Percentiles rank a stretch among this genome's conserved stretches.
Conservation (phyloP, 2,329 filamentous ascomycete genomes). For the Fusarium sp. region DNA sequence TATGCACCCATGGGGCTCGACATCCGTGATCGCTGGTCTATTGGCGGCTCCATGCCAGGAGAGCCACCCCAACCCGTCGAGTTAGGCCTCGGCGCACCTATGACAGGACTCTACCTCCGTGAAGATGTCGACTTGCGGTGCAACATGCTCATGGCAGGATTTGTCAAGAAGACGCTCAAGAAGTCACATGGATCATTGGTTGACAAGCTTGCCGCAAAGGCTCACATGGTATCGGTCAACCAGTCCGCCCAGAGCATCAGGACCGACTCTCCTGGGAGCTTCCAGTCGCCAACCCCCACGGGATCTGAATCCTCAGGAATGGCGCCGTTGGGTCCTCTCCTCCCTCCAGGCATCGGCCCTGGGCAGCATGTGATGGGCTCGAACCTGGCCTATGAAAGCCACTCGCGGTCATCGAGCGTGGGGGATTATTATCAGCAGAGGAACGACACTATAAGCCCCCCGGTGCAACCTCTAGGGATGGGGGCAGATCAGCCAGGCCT, state of each 20-base stretch:
- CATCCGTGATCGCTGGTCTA: conserved; percentile 81
- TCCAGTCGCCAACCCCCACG: conserved; percentile 30
- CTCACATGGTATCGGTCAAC: conserved; percentile 29
- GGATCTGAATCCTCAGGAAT: conserved; percentile 25
- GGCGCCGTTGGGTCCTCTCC: conserved; percentile 26
- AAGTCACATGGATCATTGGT: conserved; percentile 80
- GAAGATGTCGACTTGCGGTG: conserved; percentile 87
- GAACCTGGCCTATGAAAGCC: conserved; percentile 11
- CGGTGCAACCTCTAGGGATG: conserved; percentile 5
- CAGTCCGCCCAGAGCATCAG: conserved; percentile 32
- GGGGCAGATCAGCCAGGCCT: conserved; percentile 16
- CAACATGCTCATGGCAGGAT: conserved; percentile 79
- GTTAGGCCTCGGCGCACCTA: conserved; percentile 73
- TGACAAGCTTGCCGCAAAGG: conserved; percentile 64
- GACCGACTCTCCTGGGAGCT: conserved; percentile 7
- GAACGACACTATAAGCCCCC: conserved; percentile 9
- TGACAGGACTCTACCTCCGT: conserved; percentile 80
- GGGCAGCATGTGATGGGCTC: conserved; percentile 22
- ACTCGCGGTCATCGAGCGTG: conserved; percentile 22
- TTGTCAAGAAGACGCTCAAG: conserved; percentile 86
- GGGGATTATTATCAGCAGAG: conserved; percentile 16
- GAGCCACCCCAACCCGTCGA: conserved; percentile 76
- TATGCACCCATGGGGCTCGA: conserved; percentile 87
- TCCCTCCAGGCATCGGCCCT: conserved; percentile 23
- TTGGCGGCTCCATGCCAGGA: conserved; percentile 78